Percentiles rank a stretch among this genome's conserved stretches.
Evolutionary conservation across 1,139 yeast species (phyloP).

Genomic region (Geotrichum candidum): DNA sequence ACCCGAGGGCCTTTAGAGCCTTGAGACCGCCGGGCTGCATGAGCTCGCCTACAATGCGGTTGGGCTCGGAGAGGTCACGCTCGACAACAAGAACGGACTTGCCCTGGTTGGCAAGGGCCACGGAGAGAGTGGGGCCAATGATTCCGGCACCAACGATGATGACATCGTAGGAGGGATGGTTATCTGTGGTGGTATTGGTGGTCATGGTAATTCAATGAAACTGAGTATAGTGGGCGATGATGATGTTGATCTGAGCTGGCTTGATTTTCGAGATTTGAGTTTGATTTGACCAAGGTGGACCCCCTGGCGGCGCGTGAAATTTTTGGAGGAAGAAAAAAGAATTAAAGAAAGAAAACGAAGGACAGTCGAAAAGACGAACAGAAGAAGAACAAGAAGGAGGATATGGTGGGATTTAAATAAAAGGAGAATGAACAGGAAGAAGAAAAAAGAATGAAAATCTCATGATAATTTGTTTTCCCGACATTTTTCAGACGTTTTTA

Average conservation of each 20-base stretch:
- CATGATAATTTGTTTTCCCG: neutral
- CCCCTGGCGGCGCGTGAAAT: neutral
- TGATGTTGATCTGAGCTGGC: neutral
- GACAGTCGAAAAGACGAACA: neutral
- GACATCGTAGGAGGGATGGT: conserved; percentile 43
- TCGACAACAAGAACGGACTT: conserved; percentile 59
- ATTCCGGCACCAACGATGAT: conserved; percentile 92
- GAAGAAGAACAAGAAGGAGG: neutral
- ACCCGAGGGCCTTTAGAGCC: conserved; percentile 74
- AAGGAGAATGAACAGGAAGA: neutral
- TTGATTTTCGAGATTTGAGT: neutral
- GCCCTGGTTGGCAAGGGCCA: conserved; percentile 86
- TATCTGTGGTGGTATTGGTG: neutral
- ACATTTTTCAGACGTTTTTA: neutral
- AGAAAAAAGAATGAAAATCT: neutral
- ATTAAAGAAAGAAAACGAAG: too few relatives aligned
- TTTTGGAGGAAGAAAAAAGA: neutral
- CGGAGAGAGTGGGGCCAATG: conserved; percentile 89
- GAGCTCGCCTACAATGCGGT: conserved; percentile 93
- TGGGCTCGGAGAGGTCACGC: conserved; percentile 88
- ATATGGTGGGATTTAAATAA: neutral
- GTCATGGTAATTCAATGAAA: neutral
- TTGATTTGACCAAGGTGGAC: too few relatives aligned
- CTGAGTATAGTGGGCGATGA: too few relatives aligned
- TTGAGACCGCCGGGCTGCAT: conserved; percentile 92